Percentiles rank a stretch among this genome's conserved stretches.
Evolutionary conservation across 176 grass and related monocot species (phyloP).

Genomic region (Poa pratensis): DNA sequence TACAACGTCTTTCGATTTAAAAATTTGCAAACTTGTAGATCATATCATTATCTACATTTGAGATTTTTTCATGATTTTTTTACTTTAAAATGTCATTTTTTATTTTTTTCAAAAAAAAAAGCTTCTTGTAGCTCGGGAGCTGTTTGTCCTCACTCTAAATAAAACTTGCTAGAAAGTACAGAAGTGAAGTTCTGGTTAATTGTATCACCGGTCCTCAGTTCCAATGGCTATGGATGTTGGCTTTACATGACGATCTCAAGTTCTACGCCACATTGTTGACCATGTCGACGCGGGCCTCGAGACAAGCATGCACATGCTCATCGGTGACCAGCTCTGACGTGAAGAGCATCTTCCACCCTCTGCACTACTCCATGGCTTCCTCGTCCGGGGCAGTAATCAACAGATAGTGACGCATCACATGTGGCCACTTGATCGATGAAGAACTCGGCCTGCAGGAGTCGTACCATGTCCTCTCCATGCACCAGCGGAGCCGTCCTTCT

Average conservation of each 20-base stretch:
- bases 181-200: not conserved
- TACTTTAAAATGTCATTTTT: too few species aligned
- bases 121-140: too few species aligned
- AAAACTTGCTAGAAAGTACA: not conserved
- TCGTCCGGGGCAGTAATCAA: conserved; percentile 16
- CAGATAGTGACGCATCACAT: conserved; percentile 58
- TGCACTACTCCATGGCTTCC: conserved; percentile 58
- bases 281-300: conserved; percentile 42
- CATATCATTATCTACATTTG: too few species aligned
- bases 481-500: conserved; percentile 38
- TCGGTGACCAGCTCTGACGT: conserved; percentile 64
- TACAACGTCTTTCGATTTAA: too few species aligned
- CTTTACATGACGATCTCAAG: not conserved
- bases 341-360: conserved; percentile 56
- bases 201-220: not conserved
- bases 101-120: too few species aligned
- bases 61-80: too few species aligned
- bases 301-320: conserved; percentile 31
- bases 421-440: conserved; percentile 60
- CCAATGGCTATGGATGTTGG: too few species aligned
- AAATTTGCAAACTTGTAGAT: too few species aligned
- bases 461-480: conserved; percentile 54
- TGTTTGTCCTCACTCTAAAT: too few species aligned
- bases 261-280: conserved; percentile 20
- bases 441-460: conserved; percentile 62